Evolutionary conservation across 192 early-diverging fungal genomes (phyloP).

Genomic region (Radiomyces spectabilis): DNA sequence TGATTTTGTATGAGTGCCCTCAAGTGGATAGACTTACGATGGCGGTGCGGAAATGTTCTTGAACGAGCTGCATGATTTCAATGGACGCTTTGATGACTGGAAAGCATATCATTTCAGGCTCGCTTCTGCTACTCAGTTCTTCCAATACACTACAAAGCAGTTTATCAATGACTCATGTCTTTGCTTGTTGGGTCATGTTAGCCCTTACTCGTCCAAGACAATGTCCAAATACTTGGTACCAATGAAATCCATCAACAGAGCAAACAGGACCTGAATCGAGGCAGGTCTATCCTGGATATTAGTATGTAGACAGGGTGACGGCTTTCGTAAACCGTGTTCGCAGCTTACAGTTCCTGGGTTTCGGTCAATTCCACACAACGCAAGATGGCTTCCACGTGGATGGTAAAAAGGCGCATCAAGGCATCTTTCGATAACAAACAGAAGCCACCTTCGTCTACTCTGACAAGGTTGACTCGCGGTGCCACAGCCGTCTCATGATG

Average conservation of each 20-base stretch:
- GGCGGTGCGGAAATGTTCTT: slow-evolving; percentile 72
- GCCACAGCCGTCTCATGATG: not conserved
- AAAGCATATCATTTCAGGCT: slow-evolving; percentile 61
- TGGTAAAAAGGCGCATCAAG: slow-evolving; percentile 51
- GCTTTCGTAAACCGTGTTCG: no score
- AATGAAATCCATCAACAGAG: slow-evolving; percentile 67
- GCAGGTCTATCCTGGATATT: slow-evolving; percentile 40
- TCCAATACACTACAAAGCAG: slow-evolving; percentile 28
- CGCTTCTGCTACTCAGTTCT: slow-evolving; percentile 51
- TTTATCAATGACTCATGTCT: no score
- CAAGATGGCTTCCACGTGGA: slow-evolving; percentile 69
- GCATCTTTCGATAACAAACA: slow-evolving; percentile 32
- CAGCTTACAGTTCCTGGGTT: slow-evolving; percentile 51
- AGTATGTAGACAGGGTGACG: no score
- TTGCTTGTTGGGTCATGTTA: no score
- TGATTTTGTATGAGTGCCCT: slow-evolving; percentile 8
- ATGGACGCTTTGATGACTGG: slow-evolving; percentile 56
- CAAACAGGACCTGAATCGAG: slow-evolving; percentile 60
- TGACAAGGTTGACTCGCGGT: slow-evolving; percentile 3
- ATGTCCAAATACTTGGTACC: slow-evolving; percentile 78
- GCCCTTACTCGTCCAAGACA: slow-evolving; percentile 68
- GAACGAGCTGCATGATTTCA: slow-evolving; percentile 67
- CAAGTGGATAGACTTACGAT: slow-evolving; percentile 48
- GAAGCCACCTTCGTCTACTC: slow-evolving; percentile 17
- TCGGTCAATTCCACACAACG: slow-evolving; percentile 73